These are phyloP conservation scores for Leccinum subgranulosum DNA, from an alignment of 768 basidiomycete species.

Conservation along the genomic window DNA sequence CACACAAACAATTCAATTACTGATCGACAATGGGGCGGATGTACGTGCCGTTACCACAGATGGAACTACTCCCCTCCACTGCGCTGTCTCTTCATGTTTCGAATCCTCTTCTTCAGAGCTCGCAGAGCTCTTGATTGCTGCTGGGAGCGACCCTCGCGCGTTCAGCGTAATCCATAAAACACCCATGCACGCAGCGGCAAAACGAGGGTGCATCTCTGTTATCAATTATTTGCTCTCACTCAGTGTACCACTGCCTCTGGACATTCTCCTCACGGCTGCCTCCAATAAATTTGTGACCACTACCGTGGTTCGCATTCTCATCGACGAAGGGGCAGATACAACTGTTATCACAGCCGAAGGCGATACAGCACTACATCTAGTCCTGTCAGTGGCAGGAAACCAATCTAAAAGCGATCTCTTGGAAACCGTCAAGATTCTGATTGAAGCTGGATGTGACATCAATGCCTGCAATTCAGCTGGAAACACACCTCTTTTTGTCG, in stretches of 20 bases:
- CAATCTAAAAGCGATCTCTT: not conserved
- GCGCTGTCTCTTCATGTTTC: too few relatives aligned
- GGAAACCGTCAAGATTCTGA: not conserved
- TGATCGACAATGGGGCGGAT: too few relatives aligned
- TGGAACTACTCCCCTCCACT: too few relatives aligned
- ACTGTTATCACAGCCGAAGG: not conserved
- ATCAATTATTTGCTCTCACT: not conserved
- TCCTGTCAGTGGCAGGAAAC: not conserved
- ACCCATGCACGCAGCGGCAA: not conserved
- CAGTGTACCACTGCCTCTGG: not conserved
- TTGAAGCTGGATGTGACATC: not conserved
- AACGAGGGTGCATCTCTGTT: not conserved
- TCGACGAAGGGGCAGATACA: not conserved
- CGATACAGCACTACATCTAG: not conserved
- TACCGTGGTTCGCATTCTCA: not conserved
- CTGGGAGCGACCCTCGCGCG: not conserved
- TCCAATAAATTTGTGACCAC: too few relatives aligned
- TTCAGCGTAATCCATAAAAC: fast-evolving
- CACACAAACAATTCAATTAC: too few relatives aligned
- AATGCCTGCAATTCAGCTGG: not conserved
- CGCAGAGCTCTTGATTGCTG: not conserved
- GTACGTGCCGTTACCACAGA: too few relatives aligned
- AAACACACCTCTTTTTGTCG: not conserved
- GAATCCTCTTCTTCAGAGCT: not conserved
- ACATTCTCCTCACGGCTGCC: not conserved